Evolutionary conservation across 257 asterid genomes (phyloP), one percentile per base, ranked within the genome.

Genomic region (Voacanga thouarsii): DNA sequence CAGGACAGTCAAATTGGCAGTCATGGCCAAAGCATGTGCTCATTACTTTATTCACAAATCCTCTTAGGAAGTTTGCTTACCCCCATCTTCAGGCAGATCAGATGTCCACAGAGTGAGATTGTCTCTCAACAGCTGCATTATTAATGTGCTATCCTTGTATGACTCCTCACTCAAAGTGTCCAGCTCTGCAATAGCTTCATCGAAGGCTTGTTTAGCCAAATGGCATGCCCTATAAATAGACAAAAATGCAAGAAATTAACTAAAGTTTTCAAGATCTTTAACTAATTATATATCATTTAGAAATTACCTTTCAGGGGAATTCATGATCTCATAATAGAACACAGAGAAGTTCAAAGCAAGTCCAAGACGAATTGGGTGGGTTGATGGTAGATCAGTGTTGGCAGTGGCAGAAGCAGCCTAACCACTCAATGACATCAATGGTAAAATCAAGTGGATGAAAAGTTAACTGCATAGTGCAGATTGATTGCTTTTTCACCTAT

Each of bases 81-180:
- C 96, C 85, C 97, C 97, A 78, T 92, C 98, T 89, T 92, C 97
- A 43, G 96, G 96, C 87, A 94, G 83, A 89, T 90, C 96, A 70
- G 98, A 94, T 75, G 96, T 94, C 97, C 97, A 94, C 81, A 94
- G 96, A 72, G 96, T 90, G 85, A 94, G 96, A 73, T 94, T 94
- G 80, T 94, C 98, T 87, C 98, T 89, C 91, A 94, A 84, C 30
- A 94, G 90, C 88, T 94, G 97, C 98, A 94, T 94, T 33, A 94
- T 94, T 84, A 94, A 90, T 83, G 96, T 92, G 88, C 98, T 92
- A 80, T 94, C 98, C 85, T 94, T 94, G 19, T 94, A 94, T 26
- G 98, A 94, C 84, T 94, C 98, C 83, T 94, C 98, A 47, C 92
- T 92, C 89, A 92, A 84, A 14, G 97, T 90, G 85, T 94, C 98